Evolutionary conservation across 192 early-diverging fungal species (phyloP).

Genomic region (Coemansia sp.): DNA sequence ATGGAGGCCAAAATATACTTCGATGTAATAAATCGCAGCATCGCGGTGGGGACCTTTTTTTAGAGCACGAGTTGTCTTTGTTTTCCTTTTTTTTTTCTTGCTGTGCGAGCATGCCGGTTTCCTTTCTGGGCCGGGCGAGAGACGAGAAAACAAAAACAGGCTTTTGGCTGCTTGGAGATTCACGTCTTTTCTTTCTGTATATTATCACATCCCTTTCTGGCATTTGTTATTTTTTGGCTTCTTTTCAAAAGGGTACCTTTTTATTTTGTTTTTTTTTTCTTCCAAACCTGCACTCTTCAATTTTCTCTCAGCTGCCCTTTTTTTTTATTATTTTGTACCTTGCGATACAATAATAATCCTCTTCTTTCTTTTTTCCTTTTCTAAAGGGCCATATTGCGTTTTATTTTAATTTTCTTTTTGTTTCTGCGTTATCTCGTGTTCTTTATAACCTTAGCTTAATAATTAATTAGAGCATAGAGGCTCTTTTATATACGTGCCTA

Average conservation of each 20-base stretch:
- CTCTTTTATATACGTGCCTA: conserved; percentile 1
- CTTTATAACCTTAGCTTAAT: neutral
- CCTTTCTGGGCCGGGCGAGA: neutral
- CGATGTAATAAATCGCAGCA: no score
- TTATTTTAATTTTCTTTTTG: neutral
- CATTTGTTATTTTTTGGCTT: conserved; percentile 1
- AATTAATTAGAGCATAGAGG: conserved; percentile 1
- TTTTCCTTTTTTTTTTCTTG: neutral
- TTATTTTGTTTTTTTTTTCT: conserved; percentile 2
- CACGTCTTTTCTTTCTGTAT: neutral
- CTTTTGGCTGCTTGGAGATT: neutral
- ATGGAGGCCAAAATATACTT: no score
- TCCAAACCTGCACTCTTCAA: neutral
- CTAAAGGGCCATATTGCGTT: neutral
- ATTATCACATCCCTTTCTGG: conserved; percentile 2
- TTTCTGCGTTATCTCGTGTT: neutral
- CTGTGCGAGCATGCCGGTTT: neutral
- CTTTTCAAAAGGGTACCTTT: neutral
- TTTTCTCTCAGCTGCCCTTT: conserved; percentile 1
- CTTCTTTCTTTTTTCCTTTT: conserved; percentile 5
- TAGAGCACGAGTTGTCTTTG: no score
- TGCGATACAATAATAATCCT: conserved; percentile 7
- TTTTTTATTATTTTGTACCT: neutral
- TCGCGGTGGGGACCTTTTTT: no score
- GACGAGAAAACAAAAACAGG: conserved; percentile 7